phyloP scores from a whole-genome alignment of 2,329 filamentous ascomycete species.

The Penicillium sp. region DNA sequence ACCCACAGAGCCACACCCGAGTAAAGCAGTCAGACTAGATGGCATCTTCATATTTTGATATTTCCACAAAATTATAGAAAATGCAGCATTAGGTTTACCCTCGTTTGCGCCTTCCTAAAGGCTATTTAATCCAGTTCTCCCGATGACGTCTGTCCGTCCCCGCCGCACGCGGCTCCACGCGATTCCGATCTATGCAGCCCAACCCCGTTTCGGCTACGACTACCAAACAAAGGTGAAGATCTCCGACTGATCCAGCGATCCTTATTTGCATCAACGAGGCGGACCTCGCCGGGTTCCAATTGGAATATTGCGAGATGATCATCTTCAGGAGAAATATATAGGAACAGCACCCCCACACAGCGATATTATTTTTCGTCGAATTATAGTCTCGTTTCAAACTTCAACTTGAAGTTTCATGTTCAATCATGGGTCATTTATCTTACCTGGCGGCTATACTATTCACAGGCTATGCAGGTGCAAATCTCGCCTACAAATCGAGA shows the following conservation, averaged over 20 bases:
- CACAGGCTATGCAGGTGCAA: slow-evolving; percentile 4
- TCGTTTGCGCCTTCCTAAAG: slow-evolving; percentile 2
- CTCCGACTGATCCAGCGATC: background rate
- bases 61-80: too few species aligned
- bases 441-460: background rate
- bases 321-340: background rate
- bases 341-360: background rate
- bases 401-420: background rate
- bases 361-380: background rate
- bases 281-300: slow-evolving; percentile 8
- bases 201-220: slow-evolving; percentile 3
- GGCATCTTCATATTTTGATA: too few species aligned
- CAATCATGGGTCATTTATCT: background rate
- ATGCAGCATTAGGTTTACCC: background rate
- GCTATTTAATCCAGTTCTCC: background rate
- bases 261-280: background rate
- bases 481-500: slow-evolving; percentile 13
- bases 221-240: slow-evolving; percentile 15
- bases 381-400: background rate
- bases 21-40: too few species aligned
- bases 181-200: background rate
- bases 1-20: too few species aligned
- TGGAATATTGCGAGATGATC: background rate
- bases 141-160: background rate
- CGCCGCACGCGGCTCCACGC: background rate